Conservation (phyloP, 2,329 filamentous ascomycete genomes). For the Penicillium sp. region DNA sequence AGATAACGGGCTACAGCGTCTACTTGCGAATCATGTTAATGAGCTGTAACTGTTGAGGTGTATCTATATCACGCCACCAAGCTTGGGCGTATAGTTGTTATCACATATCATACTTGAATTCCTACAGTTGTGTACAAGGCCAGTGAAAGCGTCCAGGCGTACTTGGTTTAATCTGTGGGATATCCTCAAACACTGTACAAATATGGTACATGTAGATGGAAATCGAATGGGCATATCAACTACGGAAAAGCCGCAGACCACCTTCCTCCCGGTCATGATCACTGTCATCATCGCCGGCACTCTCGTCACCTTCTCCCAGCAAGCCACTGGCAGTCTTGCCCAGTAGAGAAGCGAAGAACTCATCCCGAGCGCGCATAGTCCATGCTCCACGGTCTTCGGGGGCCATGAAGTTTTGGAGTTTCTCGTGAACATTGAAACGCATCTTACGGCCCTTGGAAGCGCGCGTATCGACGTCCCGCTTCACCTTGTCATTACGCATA, state of each 20-base stretch:
- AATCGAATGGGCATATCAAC: constrained; percentile 10
- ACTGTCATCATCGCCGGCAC: constrained; percentile 30
- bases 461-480: constrained; percentile 82
- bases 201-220: constrained; percentile 6
- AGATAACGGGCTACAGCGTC: neutral
- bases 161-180: too few species aligned
- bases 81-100: too few species aligned
- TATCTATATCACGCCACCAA: too few species aligned
- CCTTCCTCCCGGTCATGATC: constrained; percentile 30
- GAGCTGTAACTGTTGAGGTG: constrained; percentile 6
- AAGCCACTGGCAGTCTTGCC: constrained; percentile 58
- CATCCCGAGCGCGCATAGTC: constrained; percentile 72
- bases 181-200: neutral
- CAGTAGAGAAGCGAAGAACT: constrained; percentile 68
- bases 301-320: constrained; percentile 56
- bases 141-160: too few species aligned
- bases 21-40: constrained; percentile 8
- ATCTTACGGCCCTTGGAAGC: constrained; percentile 94
- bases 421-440: constrained; percentile 91
- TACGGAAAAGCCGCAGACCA: constrained; percentile 32
- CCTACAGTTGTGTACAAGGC: too few species aligned
- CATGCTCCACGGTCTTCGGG: constrained; percentile 74
- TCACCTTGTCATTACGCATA: constrained; percentile 57
- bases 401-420: constrained; percentile 97
- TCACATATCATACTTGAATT: too few species aligned